phyloP scores from a whole-genome alignment of 345 rosid genomes.

The Populus nigra region DNA sequence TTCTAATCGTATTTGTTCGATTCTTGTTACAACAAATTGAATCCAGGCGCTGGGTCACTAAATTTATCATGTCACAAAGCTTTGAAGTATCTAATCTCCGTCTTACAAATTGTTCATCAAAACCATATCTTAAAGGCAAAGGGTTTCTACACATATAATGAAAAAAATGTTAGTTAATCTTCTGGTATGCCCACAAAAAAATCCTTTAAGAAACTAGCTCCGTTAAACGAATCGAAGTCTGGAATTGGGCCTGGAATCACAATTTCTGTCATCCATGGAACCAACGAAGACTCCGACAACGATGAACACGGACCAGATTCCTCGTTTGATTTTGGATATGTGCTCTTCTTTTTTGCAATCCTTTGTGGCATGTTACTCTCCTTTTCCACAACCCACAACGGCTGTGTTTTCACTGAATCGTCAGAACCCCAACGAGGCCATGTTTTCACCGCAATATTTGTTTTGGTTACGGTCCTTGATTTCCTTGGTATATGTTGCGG shows the following conservation, averaged over 20 bases:
- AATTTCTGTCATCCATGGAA: neutral
- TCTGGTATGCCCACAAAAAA: neutral
- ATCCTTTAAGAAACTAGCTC: neutral
- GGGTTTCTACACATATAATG: neutral
- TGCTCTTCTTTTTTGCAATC: neutral
- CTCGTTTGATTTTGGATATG: neutral
- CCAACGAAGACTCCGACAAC: neutral
- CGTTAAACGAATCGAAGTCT: neutral
- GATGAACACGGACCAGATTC: neutral
- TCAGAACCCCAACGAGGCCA: neutral
- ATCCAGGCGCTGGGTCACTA: too few relatives aligned
- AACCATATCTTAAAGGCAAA: neutral
- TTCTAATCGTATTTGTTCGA: too few relatives aligned
- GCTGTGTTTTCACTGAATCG: neutral
- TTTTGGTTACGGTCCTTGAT: neutral
- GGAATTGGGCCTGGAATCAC: constrained; percentile 15
- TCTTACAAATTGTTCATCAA: neutral
- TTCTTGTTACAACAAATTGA: neutral
- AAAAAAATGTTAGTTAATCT: neutral
- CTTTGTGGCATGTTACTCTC: neutral
- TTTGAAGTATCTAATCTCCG: neutral
- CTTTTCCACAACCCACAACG: too few relatives aligned
- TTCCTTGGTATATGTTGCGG: neutral
- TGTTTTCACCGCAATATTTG: neutral
- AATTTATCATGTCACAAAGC: neutral